Evolutionary conservation across 768 basidiomycete genomes (phyloP), one percentile per base, ranked within the genome.

Genomic region (Fomitopsis serialis): DNA sequence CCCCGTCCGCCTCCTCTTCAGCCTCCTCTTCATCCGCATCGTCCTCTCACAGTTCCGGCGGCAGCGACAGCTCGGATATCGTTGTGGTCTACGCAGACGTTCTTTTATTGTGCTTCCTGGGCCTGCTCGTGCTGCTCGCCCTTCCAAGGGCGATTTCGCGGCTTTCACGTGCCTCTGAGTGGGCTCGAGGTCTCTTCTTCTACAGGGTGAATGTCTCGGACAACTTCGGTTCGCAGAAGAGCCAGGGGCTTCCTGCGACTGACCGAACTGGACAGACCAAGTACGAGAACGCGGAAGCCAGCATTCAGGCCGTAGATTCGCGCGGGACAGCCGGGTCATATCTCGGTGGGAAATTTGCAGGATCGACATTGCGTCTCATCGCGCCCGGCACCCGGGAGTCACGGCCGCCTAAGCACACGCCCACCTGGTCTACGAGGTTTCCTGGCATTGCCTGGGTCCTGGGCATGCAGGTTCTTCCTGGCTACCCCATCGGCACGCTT

Each of bases 61-160:
- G 29, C 29, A 11, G 29, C 5, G 11, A 32, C 29, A 32, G 29
- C 29, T 56, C 66, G 56, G 72, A 78, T 58, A 60, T 78, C 36
- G 29, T 32, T 5, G 29, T 32, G 5, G 29, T 32, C 29, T 32
- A 32, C 29, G 29, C 11, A 5, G 63, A 77, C 63, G 65, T 84
- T 50, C 67, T 82, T 58, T 62, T 83, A 45, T 56, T 76, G 45
- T 70, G 73, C 22, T 54, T 78, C 45, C 62, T 74, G 34, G 70
- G 65, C 0, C 49, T 73, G 17, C 67, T 78, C 37, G 67, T 75
- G 25, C 62, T 81, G 23, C 64, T 74, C 48, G 70, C 74, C 2
- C 63, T 84, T 10, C 84, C 83, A 9, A 76, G 79, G 50, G 71
- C 70, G 11, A 53, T 79, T 27, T 78, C 77, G 24, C 77, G 84